These are phyloP conservation scores for Peterozyma toletana DNA, from an alignment of 805 yeast species.

Conservation along the genomic window DNA sequence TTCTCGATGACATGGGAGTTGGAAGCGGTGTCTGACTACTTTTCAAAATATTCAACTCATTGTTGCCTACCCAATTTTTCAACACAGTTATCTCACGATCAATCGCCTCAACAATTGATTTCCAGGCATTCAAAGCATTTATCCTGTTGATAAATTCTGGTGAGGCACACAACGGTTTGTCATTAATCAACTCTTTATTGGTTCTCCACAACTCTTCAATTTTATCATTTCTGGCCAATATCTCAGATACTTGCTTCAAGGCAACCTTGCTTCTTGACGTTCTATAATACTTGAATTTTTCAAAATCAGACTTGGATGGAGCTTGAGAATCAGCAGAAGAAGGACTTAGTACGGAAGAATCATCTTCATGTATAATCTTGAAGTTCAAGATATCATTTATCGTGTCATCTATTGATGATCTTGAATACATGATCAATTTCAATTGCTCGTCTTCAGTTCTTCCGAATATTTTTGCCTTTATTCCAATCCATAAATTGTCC, in stretches of 20 bases:
- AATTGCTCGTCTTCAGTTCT: constrained; percentile 76
- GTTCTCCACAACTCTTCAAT: constrained; percentile 78
- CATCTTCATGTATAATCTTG: constrained; percentile 35
- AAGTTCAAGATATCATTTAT: constrained; percentile 64
- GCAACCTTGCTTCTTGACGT: constrained; percentile 27
- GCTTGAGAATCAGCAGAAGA: not conserved
- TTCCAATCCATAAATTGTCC: constrained; percentile 81
- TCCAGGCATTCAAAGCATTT: constrained; percentile 82
- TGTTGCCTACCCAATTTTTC: constrained; percentile 79
- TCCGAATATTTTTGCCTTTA: constrained; percentile 75
- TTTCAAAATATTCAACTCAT: constrained; percentile 57
- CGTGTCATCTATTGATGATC: constrained; percentile 67
- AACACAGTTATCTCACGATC: constrained; percentile 53
- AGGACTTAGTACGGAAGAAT: not conserved
- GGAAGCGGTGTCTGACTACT: constrained; percentile 11
- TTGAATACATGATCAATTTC: constrained; percentile 55
- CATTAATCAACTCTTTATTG: constrained; percentile 66
- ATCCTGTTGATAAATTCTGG: constrained; percentile 58
- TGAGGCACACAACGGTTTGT: constrained; percentile 63
- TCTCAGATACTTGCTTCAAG: constrained; percentile 40
- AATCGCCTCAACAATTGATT: constrained; percentile 64
- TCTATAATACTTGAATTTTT: constrained; percentile 5
- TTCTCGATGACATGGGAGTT: constrained; percentile 8
- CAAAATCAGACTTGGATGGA: constrained; percentile 9
- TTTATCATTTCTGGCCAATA: constrained; percentile 56